Evolutionary conservation across 495 filamentous ascomycete species (phyloP).

Genomic region (Penicillium macrosclerotiorum): DNA sequence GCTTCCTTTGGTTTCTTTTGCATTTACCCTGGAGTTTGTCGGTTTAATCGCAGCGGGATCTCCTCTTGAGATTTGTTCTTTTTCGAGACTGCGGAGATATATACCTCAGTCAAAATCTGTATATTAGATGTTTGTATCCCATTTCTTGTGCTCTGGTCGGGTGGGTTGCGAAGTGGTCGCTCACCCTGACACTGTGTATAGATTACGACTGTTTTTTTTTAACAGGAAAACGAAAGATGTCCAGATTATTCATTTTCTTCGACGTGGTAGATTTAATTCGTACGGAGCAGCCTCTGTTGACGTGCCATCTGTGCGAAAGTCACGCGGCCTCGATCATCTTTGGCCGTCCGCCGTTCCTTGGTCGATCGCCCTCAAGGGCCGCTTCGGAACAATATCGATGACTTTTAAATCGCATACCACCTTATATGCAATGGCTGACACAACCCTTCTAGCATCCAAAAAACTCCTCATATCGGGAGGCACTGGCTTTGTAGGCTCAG

Average conservation of each 20-base stretch:
- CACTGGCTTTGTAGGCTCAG: constrained; percentile 49
- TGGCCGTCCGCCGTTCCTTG: too few species aligned
- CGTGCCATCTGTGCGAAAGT: too few species aligned
- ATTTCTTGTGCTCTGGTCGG: constrained; percentile 17
- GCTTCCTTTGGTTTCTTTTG: constrained; percentile 28
- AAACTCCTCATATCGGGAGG: constrained; percentile 56
- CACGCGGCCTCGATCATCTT: too few species aligned
- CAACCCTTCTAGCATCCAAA: constrained; percentile 8
- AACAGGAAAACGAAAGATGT: constrained; percentile 25
- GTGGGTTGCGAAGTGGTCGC: constrained; percentile 16
- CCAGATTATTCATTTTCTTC: constrained; percentile 7
- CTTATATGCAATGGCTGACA: neutral
- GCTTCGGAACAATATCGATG: too few species aligned
- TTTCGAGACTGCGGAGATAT: constrained; percentile 37
- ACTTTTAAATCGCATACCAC: neutral
- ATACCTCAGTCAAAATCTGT: constrained; percentile 35
- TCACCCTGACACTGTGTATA: constrained; percentile 24
- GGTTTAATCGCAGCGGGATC: constrained; percentile 40
- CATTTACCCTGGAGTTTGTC: constrained; percentile 46
- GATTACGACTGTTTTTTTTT: constrained; percentile 29
- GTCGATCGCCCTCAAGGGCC: too few species aligned
- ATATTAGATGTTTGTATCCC: constrained; percentile 39
- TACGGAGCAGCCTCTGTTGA: too few species aligned
- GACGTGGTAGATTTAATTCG: too few species aligned
- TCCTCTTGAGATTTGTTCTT: constrained; percentile 28